phyloP scores from a whole-genome alignment of 345 rosid species.

The Ceriops tagal region DNA sequence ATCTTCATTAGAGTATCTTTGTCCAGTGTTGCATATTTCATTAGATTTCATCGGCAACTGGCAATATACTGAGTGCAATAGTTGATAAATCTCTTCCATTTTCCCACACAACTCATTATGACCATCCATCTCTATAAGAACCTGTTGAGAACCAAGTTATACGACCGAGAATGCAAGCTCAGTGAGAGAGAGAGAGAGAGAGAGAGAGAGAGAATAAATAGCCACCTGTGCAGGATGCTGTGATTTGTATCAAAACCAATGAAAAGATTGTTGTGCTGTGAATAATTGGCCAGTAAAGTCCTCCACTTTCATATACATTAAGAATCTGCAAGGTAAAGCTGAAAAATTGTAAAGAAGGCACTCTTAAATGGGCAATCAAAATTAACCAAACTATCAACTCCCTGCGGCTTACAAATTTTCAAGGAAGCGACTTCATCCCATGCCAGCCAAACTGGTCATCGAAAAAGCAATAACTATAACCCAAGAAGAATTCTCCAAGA shows the following conservation, averaged over 20 bases:
- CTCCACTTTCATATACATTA: slow-evolving; percentile 85
- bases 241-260: slow-evolving; percentile 71
- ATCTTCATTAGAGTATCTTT: slow-evolving; percentile 2
- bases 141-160: slow-evolving; percentile 36
- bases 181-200: neutral
- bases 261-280: slow-evolving; percentile 90
- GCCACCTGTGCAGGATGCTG: slow-evolving; percentile 63
- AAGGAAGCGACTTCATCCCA: too few relatives aligned
- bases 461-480: too few relatives aligned
- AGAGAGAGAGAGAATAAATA: slow-evolving; percentile 9
- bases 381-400: neutral
- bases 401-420: too few relatives aligned
- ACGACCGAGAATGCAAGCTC: slow-evolving; percentile 6
- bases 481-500: too few relatives aligned
- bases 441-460: too few relatives aligned
- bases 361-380: neutral
- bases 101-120: slow-evolving; percentile 58
- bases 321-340: slow-evolving; percentile 50
- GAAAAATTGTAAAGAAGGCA: neutral
- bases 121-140: slow-evolving; percentile 79
- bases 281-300: slow-evolving; percentile 78
- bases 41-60: slow-evolving; percentile 44
- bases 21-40: slow-evolving; percentile 20
- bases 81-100: slow-evolving; percentile 43
- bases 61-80: slow-evolving; percentile 60